Evolutionary conservation across 768 basidiomycete genomes (phyloP), one percentile per base, ranked within the genome.

Genomic region (Hygrocybe coccinea): DNA sequence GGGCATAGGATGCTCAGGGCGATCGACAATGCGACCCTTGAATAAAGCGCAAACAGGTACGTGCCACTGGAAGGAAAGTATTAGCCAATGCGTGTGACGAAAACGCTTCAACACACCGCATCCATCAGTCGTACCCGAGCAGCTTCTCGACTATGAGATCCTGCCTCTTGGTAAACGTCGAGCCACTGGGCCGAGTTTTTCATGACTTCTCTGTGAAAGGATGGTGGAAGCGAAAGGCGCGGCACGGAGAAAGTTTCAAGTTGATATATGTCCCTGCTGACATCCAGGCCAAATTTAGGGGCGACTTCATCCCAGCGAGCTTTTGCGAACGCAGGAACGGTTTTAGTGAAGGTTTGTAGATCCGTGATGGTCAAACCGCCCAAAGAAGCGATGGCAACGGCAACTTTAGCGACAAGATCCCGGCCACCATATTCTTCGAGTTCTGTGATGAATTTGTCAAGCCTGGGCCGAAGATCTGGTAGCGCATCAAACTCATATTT

Each of bases 21-120:
- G 17, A 36, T 52, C 50, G 22, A 52, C 50, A n/a, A 52, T 39
- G 38, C 50, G 50, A n/a, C 50, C 50, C 25, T 52, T 41, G 38
- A 52, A 52, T 10, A 52, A 24, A n/a, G 50, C 50, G n/a, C 50
- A 52, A 21, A 52, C 37, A 34, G 50, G 50, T 41, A 52, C 50
- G 24, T 52, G 50, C 50, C 50, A 52, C 50, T 52, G 34, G 4
- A n/a, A 33, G 11, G n/a, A 36, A 29, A 9, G 17, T 33, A 37
- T 52, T 7, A 52, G 19, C 35, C 8, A 17, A 7, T 3, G 17
- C 17, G 19, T 12, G 10, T 25, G 17, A 21, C n/a, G 9, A 38
- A 36, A 34, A 36, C 37, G n/a, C 15, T 7, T 5, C 12, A 37
- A 52, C 50, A 25, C 12, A 52, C 50, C 14, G 50, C 50, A 38